Base-by-base conservation (phyloP, 2,329 filamentous ascomycete species). In the Aspergillus fischeri region DNA sequence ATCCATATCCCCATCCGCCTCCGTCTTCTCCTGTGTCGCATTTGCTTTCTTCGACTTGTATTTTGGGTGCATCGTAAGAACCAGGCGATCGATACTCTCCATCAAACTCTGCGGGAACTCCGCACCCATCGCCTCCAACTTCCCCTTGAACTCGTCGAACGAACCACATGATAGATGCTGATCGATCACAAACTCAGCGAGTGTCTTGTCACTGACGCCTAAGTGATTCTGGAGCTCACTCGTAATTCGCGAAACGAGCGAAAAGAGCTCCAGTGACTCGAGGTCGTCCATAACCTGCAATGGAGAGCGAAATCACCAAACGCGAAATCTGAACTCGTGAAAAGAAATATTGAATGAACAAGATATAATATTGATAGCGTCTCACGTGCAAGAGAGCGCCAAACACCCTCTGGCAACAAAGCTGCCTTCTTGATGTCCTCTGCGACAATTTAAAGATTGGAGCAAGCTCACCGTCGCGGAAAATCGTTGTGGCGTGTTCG, bases 161-260 rank as follows among this genome's bases (percentile, higher is more conserved):
- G 83, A 83, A 52, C 80, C 82, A 78, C 86, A 89, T 82, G 92
- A 85, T 72, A 88, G 77, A 67, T 96, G 91, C 72, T 96, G 89
- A 60, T 90, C 90, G 70, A 99, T 96, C 68, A 99, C 86, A 71
- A 96, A 99, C 75, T 99, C 94, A 65, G 94, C 92, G 27, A 99
- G 86, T 4, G 91, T 96, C 76, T 96, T 97, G 77, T 99, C 92
- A 72, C 85, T 89, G 67, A 97, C 86, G 55, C 92, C 91, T 58
- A 97, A 77, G 76, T 99, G 91, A 70, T 99, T 99, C 68, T 96
- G 89, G 53, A 99, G 82, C 76, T 99, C 94, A 20, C 90, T 93
- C 14, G 92, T 92, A 66, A 99, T 91, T 75, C 93, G 96, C 52
- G 91, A 94, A 56, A 97, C 92, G 69, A 99, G 87, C 67, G 92